Evolutionary conservation across 2,329 filamentous ascomycete genomes (phyloP).

Genomic region (Monilinia fructigena): DNA sequence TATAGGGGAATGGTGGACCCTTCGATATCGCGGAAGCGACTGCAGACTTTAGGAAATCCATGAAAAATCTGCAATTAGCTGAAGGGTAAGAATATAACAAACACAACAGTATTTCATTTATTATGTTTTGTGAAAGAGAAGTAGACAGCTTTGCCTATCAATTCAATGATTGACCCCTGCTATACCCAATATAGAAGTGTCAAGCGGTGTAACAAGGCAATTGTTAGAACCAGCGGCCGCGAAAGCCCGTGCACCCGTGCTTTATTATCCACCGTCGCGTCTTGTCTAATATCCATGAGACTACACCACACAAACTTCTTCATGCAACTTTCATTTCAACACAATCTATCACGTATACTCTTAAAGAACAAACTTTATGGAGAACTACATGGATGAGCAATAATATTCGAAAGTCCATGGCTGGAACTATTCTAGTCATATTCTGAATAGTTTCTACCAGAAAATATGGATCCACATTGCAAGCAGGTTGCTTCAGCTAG

Average conservation of each 20-base stretch:
- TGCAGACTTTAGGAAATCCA: constrained; percentile 98
- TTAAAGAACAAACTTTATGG: background rate
- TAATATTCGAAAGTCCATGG: background rate
- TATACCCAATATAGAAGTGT: constrained; percentile 3
- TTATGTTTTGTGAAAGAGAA: constrained; percentile 16
- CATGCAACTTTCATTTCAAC: background rate
- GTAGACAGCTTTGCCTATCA: constrained; percentile 20
- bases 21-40: constrained; percentile 96
- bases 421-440: constrained; percentile 1
- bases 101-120: background rate
- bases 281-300: background rate
- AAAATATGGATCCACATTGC: constrained; percentile 9
- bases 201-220: constrained; percentile 1
- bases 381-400: background rate
- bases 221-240: background rate
- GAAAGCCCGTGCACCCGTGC: constrained; percentile 3
- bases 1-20: constrained; percentile 88
- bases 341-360: background rate
- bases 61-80: constrained; percentile 43
- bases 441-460: background rate
- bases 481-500: constrained; percentile 7
- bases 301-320: background rate
- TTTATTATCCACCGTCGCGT: background rate
- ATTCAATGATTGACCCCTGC: constrained; percentile 13
- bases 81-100: constrained; percentile 4